phyloP scores from a whole-genome alignment of 345 rosid species.

The Litchi chinensis region DNA sequence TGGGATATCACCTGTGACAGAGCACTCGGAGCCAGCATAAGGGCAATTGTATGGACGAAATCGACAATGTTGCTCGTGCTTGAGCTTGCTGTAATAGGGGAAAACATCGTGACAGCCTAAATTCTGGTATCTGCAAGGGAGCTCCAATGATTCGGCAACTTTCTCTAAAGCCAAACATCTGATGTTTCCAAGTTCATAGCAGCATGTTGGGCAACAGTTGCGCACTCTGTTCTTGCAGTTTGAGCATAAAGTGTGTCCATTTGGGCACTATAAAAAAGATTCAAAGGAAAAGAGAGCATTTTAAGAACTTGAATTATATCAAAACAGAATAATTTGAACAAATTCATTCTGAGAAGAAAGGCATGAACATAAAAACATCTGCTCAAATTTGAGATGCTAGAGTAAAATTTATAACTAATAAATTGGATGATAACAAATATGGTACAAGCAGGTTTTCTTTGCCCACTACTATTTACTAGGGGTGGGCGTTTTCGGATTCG shows the following conservation, averaged over 20 bases:
- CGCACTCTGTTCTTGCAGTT: slow-evolving; percentile 64
- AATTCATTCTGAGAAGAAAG: not conserved
- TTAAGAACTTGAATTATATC: not conserved
- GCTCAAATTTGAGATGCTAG: not conserved
- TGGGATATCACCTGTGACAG: slow-evolving; percentile 59
- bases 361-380: not conserved
- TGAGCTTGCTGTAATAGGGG: slow-evolving; percentile 62
- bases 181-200: slow-evolving; percentile 64
- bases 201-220: slow-evolving; percentile 59
- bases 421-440: not conserved
- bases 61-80: slow-evolving; percentile 60
- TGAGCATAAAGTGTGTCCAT: slow-evolving; percentile 61
- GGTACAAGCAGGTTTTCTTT: not conserved
- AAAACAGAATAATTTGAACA: not conserved
- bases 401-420: not conserved
- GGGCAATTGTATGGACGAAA: slow-evolving; percentile 76
- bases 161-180: slow-evolving; percentile 71
- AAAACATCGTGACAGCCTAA: slow-evolving; percentile 62
- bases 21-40: slow-evolving; percentile 76
- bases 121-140: slow-evolving; percentile 59
- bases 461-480: not conserved
- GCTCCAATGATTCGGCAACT: slow-evolving; percentile 61
- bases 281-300: not conserved
- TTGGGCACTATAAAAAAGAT: slow-evolving; percentile 54
- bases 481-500: no score